Evolutionary conservation across 495 filamentous ascomycete species (phyloP).

Genomic region (Aspergillus indologenus): DNA sequence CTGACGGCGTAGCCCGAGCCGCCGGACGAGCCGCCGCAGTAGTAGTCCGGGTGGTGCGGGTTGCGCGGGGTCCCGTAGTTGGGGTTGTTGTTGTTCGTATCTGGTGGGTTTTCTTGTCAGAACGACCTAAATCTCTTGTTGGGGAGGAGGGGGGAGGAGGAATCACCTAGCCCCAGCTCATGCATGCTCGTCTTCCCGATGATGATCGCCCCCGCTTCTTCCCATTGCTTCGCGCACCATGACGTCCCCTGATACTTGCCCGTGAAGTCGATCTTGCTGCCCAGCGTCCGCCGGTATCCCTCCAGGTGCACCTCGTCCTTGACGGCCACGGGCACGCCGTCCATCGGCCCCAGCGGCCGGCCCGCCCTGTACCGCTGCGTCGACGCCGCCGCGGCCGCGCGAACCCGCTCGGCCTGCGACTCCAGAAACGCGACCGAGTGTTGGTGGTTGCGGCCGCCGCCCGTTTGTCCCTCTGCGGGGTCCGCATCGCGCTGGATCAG

Average conservation of each 20-base stretch:
- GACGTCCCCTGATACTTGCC: conserved; percentile 49
- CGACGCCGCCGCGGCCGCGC: conserved; percentile 66
- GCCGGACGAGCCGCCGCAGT: conserved; percentile 85
- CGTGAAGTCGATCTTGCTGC: conserved; percentile 55
- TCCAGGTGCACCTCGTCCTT: conserved; percentile 79
- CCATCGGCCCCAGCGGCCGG: conserved; percentile 61
- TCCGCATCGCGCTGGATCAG: conserved; percentile 59
- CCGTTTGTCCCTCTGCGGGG: too few species aligned
- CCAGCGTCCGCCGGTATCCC: conserved; percentile 67
- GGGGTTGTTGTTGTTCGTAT: conserved; percentile 82
- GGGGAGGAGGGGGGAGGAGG: background rate
- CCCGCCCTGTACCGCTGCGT: conserved; percentile 66
- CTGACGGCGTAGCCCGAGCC: conserved; percentile 77
- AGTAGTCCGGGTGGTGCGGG: conserved; percentile 76
- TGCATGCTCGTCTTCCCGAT: conserved; percentile 91
- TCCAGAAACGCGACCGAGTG: conserved; percentile 70
- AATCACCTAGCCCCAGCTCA: conserved; percentile 71
- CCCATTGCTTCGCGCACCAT: conserved; percentile 74
- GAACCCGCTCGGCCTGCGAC: conserved; percentile 55
- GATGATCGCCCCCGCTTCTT: conserved; percentile 76
- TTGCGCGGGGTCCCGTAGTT: conserved; percentile 78
- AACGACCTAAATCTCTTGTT: background rate
- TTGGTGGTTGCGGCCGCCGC: conserved; percentile 32
- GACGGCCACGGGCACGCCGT: conserved; percentile 82
- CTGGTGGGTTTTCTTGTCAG: conserved; percentile 30